Conservation (phyloP, 2,329 filamentous ascomycete genomes). For the Rhinocladiella mackenziei region DNA sequence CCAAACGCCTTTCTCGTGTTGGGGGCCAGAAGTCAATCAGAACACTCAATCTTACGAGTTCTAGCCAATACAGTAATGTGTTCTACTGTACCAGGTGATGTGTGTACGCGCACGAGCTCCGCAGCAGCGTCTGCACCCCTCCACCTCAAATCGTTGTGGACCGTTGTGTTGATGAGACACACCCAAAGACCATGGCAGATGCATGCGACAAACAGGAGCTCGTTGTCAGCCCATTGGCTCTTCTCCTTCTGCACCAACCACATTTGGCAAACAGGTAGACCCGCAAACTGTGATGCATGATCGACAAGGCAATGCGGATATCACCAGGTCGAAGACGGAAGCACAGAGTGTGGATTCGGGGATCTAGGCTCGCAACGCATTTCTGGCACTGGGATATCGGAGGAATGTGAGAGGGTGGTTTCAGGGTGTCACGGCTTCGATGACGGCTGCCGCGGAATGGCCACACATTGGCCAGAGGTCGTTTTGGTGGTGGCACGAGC, state of each 20-base stretch:
- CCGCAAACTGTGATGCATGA: conserved; percentile 32
- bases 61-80: conserved; percentile 39
- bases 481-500: neutral
- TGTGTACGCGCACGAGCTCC: conserved; percentile 38
- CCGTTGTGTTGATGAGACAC: conserved; percentile 30
- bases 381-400: conserved; percentile 1
- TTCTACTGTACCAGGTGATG: conserved; percentile 44
- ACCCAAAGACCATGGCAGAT: conserved; percentile 39
- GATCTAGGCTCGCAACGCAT: conserved; percentile 10
- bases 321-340: conserved; percentile 23
- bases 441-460: conserved; percentile 57
- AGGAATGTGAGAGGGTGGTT: conserved; percentile 15
- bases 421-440: conserved; percentile 17
- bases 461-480: conserved; percentile 60
- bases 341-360: conserved; percentile 13
- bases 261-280: conserved; percentile 30
- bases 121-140: conserved; percentile 44
- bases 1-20: conserved; percentile 23
- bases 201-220: conserved; percentile 32
- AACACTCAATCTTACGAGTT: conserved; percentile 38
- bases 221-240: conserved; percentile 21
- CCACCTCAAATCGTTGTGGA: conserved; percentile 43
- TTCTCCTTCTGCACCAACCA: conserved; percentile 24
- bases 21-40: conserved; percentile 39
- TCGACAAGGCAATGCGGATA: conserved; percentile 25